Base-by-base conservation (phyloP, 2,329 filamentous ascomycete genomes). In the Macrophomina phaseolina region DNA sequence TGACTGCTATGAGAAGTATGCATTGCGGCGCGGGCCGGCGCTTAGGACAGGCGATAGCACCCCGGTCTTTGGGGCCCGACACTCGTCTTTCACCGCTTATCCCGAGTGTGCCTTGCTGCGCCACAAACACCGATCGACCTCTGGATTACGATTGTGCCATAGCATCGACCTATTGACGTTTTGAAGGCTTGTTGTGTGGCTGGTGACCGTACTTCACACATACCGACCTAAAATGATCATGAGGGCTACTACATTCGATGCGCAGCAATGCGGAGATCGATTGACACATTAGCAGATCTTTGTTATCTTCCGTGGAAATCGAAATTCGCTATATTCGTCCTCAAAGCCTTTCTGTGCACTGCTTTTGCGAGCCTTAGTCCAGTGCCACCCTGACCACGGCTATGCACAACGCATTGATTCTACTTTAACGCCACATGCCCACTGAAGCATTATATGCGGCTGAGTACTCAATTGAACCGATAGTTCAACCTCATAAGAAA, bases 11-110 rank as follows among this genome's bases (percentile, higher is more conserved):
- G 18, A 23, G 38, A 18, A 38, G 32, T 42, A 38, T 34, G n/a
- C 23, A 38, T 45, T 45, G 55, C 55, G 55, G 55, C 55, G 55
- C 55, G 55, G 55, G 18, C 55, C 60, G 60, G 60, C 60, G 60
- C 45, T 12, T 63, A 40, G 16, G 32, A 49, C 16, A 18, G 23
- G 55, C 32, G 14, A 23, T 12, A 9, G 42, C 32, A 55, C 52
- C 52, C 52, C 34, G 16, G 52, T 38, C 28, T 52, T 28, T 28
- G 49, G 48, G 48, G 18, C 30, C 18, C 14, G 7, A 14, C 38
- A 40, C 8, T 32, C 49, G 48, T 23, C 30, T 51, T 6, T 12
- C 49, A 58, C 18, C 53, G 38, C 36, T n/a, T 8, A 4, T 7
- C 5, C 28, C 40, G 16, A 46, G 55, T 34, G 55, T 34, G 55